A percentile compares a stretch with the other conserved stretches of the same genome.
These are phyloP conservation scores for Ogataea siamensis DNA, from an alignment of 805 yeast species.

Conservation along the genomic window DNA sequence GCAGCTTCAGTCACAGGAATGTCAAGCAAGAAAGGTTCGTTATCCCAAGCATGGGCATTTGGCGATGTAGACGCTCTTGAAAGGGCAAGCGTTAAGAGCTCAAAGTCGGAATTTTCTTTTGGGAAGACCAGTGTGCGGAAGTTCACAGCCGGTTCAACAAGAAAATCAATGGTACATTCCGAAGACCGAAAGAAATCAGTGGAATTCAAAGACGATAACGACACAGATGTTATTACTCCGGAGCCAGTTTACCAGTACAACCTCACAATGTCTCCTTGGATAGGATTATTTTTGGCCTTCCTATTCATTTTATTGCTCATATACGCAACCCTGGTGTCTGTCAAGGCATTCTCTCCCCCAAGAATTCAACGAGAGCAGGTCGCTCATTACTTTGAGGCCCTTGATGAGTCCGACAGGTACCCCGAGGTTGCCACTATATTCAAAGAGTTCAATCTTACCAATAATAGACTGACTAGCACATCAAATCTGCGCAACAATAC, in stretches of 20 bases:
- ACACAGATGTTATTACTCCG: not conserved
- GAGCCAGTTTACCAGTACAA: constrained; percentile 2
- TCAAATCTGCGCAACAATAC: not conserved
- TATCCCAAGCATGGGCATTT: constrained; percentile 21
- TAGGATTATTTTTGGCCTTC: constrained; percentile 5
- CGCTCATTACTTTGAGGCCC: constrained; percentile 9
- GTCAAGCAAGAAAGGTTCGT: constrained; percentile 21
- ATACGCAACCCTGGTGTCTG: constrained; percentile 17
- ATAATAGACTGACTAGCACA: not conserved
- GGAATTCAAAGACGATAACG: constrained; percentile 14
- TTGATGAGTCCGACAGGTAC: constrained; percentile 12
- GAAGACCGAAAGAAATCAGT: constrained; percentile 19
- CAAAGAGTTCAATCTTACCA: constrained; percentile 3
- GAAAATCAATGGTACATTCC: constrained; percentile 7
- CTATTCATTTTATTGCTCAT: constrained; percentile 12
- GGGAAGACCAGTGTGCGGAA: constrained; percentile 17
- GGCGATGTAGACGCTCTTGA: constrained; percentile 22
- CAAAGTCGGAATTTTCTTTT: constrained; percentile 22
- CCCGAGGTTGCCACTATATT: constrained; percentile 13
- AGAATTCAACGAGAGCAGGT: constrained; percentile 14
- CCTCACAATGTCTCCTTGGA: constrained; percentile 14
- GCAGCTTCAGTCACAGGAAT: constrained; percentile 23
- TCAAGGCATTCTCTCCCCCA: constrained; percentile 15
- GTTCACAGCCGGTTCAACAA: constrained; percentile 12
- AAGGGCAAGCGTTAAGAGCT: constrained; percentile 18